phyloP scores from a whole-genome alignment of 2,329 filamentous ascomycete species.

The Coccinonectria pachysandricola region DNA sequence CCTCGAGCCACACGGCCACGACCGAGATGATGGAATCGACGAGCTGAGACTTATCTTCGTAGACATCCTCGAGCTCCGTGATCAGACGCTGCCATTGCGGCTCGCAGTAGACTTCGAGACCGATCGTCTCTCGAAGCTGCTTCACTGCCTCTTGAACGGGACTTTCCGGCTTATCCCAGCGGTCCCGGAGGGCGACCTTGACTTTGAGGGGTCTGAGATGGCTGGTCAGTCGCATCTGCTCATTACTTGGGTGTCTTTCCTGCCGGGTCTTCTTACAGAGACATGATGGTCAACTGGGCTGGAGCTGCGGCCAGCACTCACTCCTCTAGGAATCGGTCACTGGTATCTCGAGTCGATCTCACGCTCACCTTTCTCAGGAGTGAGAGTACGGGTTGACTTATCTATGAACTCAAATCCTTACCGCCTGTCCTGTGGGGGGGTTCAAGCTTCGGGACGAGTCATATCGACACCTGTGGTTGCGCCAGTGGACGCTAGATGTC shows the following conservation, averaged over 20 bases:
- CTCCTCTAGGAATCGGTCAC: no score
- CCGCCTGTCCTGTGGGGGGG: no score
- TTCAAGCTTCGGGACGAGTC: no score
- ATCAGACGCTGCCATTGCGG: constrained; percentile 35
- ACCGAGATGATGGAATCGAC: constrained; percentile 25
- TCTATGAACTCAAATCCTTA: no score
- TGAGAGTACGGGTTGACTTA: constrained; percentile 1
- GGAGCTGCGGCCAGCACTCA: not conserved
- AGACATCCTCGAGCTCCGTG: constrained; percentile 26
- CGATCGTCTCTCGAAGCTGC: constrained; percentile 25
- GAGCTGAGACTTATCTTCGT: constrained; percentile 30
- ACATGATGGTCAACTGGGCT: constrained; percentile 4
- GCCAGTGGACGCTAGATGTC: no score
- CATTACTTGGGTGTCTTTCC: no score
- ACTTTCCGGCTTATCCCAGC: constrained; percentile 27
- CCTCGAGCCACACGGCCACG: constrained; percentile 30
- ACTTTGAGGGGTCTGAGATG: constrained; percentile 31
- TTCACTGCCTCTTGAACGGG: constrained; percentile 24
- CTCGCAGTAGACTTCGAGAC: constrained; percentile 27
- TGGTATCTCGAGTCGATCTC: no score
- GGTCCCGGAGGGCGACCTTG: constrained; percentile 32
- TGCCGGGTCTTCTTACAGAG: constrained; percentile 4
- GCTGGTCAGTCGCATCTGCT: not conserved
- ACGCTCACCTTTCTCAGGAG: no score
- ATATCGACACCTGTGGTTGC: no score